Percentiles rank a stretch among this genome's conserved stretches.
phyloP scores from a whole-genome alignment of 2,329 filamentous ascomycete genomes.

The Helicocarpus griseus region DNA sequence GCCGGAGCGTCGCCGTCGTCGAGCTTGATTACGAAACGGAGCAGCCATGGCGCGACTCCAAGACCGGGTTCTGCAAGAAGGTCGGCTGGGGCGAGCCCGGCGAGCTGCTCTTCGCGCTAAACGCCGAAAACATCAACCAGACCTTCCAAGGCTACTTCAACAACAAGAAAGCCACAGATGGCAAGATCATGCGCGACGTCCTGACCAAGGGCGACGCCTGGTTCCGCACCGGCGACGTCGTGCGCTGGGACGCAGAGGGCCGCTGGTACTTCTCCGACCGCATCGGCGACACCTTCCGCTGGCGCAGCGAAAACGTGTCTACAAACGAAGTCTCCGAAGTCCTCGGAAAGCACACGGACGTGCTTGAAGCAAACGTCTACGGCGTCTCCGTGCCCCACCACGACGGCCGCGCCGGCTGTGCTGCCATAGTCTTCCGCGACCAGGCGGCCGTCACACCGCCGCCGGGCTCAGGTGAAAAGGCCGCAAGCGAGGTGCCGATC shows the following conservation, averaged over 20 bases:
- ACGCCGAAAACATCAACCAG: conserved; percentile 50
- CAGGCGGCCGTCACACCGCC: conserved; percentile 21
- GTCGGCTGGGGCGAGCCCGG: conserved; percentile 55
- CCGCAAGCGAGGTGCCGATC: not conserved
- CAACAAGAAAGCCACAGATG: conserved; percentile 58
- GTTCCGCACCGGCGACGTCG: conserved; percentile 76
- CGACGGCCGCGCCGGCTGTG: conserved; percentile 76
- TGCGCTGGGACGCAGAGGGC: conserved; percentile 62
- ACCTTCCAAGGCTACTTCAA: conserved; percentile 77
- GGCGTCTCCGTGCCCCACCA: conserved; percentile 70
- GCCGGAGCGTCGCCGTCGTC: conserved; percentile 48
- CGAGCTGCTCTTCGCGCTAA: conserved; percentile 65
- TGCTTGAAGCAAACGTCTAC: conserved; percentile 78
- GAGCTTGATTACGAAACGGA: conserved; percentile 64
- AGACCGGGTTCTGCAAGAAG: conserved; percentile 57
- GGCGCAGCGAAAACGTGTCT: conserved; percentile 71
- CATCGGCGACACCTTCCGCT: conserved; percentile 45
- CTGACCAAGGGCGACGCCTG: conserved; percentile 67
- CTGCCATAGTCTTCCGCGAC: conserved; percentile 54
- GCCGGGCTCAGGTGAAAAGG: not conserved
- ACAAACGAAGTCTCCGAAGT: conserved; percentile 73
- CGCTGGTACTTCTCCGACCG: conserved; percentile 68
- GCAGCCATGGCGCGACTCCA: conserved; percentile 55
- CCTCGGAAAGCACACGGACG: conserved; percentile 54
- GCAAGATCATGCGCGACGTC: conserved; percentile 66